Percentiles rank a stretch among this genome's conserved stretches.
Evolutionary conservation across 805 yeast species (phyloP).

Genomic region (Trichomonascus vanleenenianus): DNA sequence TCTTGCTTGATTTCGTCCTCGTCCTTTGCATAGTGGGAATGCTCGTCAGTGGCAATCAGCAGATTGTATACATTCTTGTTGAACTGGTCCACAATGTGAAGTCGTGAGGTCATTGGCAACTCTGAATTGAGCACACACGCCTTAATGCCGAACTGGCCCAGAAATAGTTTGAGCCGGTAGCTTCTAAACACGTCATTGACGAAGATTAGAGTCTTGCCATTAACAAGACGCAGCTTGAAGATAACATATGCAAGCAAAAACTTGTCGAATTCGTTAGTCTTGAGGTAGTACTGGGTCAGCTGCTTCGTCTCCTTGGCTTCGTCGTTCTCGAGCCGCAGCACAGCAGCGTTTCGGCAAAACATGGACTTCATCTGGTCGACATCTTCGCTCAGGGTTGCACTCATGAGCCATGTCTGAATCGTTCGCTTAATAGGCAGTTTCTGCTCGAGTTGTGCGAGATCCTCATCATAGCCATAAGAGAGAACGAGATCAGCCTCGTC

Average conservation of each 20-base stretch:
- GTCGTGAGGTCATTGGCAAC: slow-evolving; percentile 83
- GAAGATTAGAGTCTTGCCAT: slow-evolving; percentile 85
- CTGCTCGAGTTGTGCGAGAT: slow-evolving; percentile 56
- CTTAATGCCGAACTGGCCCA: slow-evolving; percentile 91
- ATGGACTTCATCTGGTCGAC: slow-evolving; percentile 64
- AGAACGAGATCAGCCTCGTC: slow-evolving; percentile 92
- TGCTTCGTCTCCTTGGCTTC: slow-evolving; percentile 39
- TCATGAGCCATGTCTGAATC: slow-evolving; percentile 82
- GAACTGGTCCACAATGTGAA: slow-evolving; percentile 92
- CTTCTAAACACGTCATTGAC: slow-evolving; percentile 95
- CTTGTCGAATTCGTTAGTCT: slow-evolving; percentile 83
- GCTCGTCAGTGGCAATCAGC: slow-evolving; percentile 92
- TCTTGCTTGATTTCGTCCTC: slow-evolving; percentile 27
- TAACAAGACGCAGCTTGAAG: slow-evolving; percentile 76
- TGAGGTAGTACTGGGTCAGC: slow-evolving; percentile 78
- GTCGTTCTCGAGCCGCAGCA: slow-evolving; percentile 70
- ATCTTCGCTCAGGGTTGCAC: slow-evolving; percentile 90
- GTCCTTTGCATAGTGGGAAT: slow-evolving; percentile 43
- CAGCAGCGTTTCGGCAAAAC: slow-evolving; percentile 78
- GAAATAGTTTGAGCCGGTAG: slow-evolving; percentile 78
- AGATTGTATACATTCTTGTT: slow-evolving; percentile 82
- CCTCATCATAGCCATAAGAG: slow-evolving; percentile 87
- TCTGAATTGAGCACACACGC: slow-evolving; percentile 87
- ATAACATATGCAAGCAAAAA: slow-evolving; percentile 86
- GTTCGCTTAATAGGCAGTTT: slow-evolving; percentile 58